Percentiles rank a stretch among this genome's conserved stretches.
Conservation (phyloP, 176 grass and related monocot species). For the Panicum miliaceum region DNA sequence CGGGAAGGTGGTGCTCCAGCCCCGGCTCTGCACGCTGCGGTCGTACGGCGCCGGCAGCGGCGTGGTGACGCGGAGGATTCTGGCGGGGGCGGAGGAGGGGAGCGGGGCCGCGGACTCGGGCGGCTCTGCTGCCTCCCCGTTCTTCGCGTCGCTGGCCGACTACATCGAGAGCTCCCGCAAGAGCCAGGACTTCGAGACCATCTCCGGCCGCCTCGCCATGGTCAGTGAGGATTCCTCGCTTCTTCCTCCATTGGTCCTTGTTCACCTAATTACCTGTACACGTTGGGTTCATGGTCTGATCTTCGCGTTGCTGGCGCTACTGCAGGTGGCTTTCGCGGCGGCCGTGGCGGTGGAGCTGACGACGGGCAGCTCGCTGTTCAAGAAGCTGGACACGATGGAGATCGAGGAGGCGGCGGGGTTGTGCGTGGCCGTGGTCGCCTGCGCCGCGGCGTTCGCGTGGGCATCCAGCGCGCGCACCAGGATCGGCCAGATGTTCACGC, state of each 20-base stretch:
- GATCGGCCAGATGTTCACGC: constrained; percentile 85
- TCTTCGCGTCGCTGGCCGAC: constrained; percentile 89
- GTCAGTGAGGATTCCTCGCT: constrained; percentile 26
- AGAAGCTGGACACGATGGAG: constrained; percentile 85
- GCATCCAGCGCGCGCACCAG: constrained; percentile 66
- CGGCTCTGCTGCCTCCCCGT: constrained; percentile 45
- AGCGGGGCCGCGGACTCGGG: background rate
- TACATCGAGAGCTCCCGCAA: constrained; percentile 95
- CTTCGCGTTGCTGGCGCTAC: background rate
- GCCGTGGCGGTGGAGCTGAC: constrained; percentile 76
- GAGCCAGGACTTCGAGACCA: constrained; percentile 93
- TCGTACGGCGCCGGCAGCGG: constrained; percentile 68
- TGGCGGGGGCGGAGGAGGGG: constrained; percentile 31
- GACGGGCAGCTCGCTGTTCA: constrained; percentile 93
- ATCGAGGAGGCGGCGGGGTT: constrained; percentile 76
- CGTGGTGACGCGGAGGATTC: constrained; percentile 44
- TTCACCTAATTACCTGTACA: background rate
- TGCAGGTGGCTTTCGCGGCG: constrained; percentile 71
- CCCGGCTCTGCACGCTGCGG: constrained; percentile 83
- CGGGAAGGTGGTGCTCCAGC: constrained; percentile 87
- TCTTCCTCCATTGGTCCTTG: background rate
- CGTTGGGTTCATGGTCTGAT: background rate
- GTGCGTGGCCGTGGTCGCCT: constrained; percentile 73
- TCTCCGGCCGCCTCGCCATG: constrained; percentile 96
- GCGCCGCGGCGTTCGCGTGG: constrained; percentile 81